phyloP scores from a whole-genome alignment of 2,329 filamentous ascomycete species.

The Berkeleyomyces rouxiae region DNA sequence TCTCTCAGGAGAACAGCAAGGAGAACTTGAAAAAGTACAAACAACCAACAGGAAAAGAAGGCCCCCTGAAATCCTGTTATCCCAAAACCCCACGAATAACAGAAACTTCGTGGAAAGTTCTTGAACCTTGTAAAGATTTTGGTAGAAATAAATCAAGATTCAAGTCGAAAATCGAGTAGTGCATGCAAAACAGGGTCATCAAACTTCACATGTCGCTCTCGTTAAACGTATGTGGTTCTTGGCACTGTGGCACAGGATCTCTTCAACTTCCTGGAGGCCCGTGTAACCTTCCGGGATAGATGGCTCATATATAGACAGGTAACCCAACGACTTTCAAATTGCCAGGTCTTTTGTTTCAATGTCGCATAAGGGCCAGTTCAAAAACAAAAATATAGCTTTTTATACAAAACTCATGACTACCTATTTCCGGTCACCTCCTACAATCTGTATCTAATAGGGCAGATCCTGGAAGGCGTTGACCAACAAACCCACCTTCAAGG shows the following conservation, averaged over 20 bases:
- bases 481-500: constrained; percentile 8
- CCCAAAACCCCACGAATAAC: not conserved
- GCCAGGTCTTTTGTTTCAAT: not conserved
- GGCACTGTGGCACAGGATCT: too few relatives aligned
- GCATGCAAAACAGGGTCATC: too few relatives aligned
- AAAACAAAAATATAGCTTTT: not conserved
- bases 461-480: constrained; percentile 6
- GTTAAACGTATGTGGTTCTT: too few relatives aligned
- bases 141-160: too few relatives aligned
- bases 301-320: too few relatives aligned
- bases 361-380: not conserved
- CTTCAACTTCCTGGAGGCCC: too few relatives aligned
- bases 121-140: not conserved
- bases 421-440: not conserved
- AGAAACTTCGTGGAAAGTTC: not conserved
- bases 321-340: not conserved
- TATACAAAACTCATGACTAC: not conserved
- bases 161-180: too few relatives aligned
- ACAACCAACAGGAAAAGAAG: not conserved
- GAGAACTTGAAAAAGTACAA: not conserved
- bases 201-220: too few relatives aligned
- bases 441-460: not conserved
- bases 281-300: too few relatives aligned
- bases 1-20: too few relatives aligned
- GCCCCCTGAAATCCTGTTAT: not conserved